Base-by-base conservation (phyloP, 2,329 filamentous ascomycete species). In the Sporothrix brunneoviolacea region DNA sequence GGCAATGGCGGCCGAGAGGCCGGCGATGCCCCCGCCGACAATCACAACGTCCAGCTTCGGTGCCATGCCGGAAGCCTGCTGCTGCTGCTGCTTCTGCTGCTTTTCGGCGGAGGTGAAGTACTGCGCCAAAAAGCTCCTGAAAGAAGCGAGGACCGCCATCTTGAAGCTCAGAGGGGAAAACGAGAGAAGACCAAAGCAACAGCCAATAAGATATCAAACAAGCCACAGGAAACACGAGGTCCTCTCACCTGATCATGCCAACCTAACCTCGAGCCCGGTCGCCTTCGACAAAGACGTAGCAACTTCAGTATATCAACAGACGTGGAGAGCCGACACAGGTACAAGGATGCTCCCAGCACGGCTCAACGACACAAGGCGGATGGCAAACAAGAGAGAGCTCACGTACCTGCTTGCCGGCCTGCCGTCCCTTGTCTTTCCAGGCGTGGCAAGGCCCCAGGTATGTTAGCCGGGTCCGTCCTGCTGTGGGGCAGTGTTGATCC, bases 21-120 rank as follows among this genome's bases (percentile, higher is more conserved):
- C 51, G 9, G 46, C 51, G 10, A 53, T 50, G 37, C 51, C 51
- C n/a, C 46, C 51, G 16, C 51, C 51, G 3, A 53, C 51, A 36
- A 45, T 27, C 19, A 45, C 21, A 36, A 45, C 18, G 30, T 45
- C 19, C 43, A 45, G 32, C 8, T 30, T 30, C 9, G 36, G 32
- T 15, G 43, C n/a, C 30, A 36, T 36, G 42, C 19, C 12, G 13
- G 19, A 19, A 12, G 8, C 9, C 18, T 41, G 39, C 13, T 28
- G 10, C n/a, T 41, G 39, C 13, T 41, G 39, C 10, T 40, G 7
- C 16, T 5, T 40, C 13, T n/a, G n/a, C n/a, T n/a, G n/a, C n/a
- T n/a, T n/a, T n/a, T 24, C 22, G 16, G 12, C 18, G 3, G 27
- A 8, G 8, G 40, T 8, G n/a, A 43, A 43, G 27, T 33, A 43